phyloP scores from a whole-genome alignment of 1,139 yeast species.

The Kurtzmaniella quercitrusa region DNA sequence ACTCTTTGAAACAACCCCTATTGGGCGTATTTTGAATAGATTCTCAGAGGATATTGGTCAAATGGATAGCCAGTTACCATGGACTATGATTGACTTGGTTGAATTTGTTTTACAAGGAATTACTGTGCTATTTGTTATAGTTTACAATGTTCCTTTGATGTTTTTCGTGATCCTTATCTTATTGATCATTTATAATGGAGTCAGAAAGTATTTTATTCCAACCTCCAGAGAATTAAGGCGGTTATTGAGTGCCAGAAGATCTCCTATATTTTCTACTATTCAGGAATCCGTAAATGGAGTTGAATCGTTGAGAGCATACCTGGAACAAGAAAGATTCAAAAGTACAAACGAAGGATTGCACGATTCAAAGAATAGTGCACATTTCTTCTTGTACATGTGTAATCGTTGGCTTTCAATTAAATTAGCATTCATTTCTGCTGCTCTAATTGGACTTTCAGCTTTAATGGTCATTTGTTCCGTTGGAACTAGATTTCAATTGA shows the following conservation, averaged over 20 bases:
- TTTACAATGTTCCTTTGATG: constrained; percentile 32
- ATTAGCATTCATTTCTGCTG: constrained; percentile 31
- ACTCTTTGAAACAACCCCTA: constrained; percentile 42
- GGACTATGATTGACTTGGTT: constrained; percentile 25
- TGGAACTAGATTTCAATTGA: constrained; percentile 17
- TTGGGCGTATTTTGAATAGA: constrained; percentile 37
- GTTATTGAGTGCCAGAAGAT: constrained; percentile 26
- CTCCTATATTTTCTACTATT: constrained; percentile 33
- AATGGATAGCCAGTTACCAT: constrained; percentile 24
- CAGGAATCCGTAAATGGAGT: constrained; percentile 37
- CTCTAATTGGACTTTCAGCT: constrained; percentile 26
- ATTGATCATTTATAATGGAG: constrained; percentile 24
- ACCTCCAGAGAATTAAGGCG: constrained; percentile 36
- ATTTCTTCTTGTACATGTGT: constrained; percentile 19
- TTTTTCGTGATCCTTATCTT: constrained; percentile 19
- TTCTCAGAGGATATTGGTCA: constrained; percentile 35
- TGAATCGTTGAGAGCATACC: constrained; percentile 32
- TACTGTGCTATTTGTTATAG: constrained; percentile 25
- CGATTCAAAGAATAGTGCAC: constrained; percentile 19
- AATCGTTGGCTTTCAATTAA: constrained; percentile 40
- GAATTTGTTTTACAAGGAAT: constrained; percentile 20
- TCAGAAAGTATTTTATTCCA: constrained; percentile 27
- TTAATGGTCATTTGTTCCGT: constrained; percentile 22
- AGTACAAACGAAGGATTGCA: constrained; percentile 17
- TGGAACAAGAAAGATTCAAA: constrained; percentile 24